These are phyloP conservation scores for Diaporthe australafricana DNA, from an alignment of 2,329 filamentous ascomycete species.

Conservation along the genomic window DNA sequence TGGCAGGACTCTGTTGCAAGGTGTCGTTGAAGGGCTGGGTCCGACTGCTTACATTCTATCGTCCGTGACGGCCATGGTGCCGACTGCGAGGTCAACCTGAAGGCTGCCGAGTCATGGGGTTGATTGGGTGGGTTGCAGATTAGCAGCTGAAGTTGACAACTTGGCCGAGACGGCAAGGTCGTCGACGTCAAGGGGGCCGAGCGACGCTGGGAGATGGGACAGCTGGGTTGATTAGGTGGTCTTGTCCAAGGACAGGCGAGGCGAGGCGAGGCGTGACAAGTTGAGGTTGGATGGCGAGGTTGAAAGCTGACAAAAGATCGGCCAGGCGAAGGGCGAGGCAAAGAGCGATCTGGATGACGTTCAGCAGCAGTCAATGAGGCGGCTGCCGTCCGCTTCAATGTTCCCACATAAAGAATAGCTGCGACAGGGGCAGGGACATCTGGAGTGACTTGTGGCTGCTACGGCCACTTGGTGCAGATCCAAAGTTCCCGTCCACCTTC, in stretches of 20 bases:
- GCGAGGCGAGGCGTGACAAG: background rate
- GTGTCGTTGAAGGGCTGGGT: background rate
- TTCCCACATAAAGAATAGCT: conserved; percentile 23
- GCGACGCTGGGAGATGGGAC: background rate
- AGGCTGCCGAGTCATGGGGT: conserved; percentile 45
- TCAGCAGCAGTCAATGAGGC: conserved; percentile 29
- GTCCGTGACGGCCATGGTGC: conserved; percentile 66
- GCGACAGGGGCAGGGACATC: background rate
- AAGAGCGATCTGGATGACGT: conserved; percentile 28
- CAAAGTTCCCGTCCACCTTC: background rate
- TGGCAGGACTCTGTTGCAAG: background rate
- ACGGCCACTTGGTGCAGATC: background rate
- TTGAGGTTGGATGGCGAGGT: conserved; percentile 17
- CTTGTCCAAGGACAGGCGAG: background rate
- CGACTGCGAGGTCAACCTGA: conserved; percentile 43
- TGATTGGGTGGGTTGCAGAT: conserved; percentile 5
- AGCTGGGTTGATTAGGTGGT: background rate
- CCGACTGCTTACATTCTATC: conserved; percentile 59
- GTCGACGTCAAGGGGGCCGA: background rate
- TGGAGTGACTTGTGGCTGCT: background rate
- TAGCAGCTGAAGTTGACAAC: conserved; percentile 3
- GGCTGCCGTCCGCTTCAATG: conserved; percentile 26
- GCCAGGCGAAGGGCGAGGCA: conserved; percentile 19
- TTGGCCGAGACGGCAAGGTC: background rate
- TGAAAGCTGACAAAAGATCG: conserved; percentile 9